Conservation (phyloP, 2,329 filamentous ascomycete genomes). For the Penicillium decumbens region DNA sequence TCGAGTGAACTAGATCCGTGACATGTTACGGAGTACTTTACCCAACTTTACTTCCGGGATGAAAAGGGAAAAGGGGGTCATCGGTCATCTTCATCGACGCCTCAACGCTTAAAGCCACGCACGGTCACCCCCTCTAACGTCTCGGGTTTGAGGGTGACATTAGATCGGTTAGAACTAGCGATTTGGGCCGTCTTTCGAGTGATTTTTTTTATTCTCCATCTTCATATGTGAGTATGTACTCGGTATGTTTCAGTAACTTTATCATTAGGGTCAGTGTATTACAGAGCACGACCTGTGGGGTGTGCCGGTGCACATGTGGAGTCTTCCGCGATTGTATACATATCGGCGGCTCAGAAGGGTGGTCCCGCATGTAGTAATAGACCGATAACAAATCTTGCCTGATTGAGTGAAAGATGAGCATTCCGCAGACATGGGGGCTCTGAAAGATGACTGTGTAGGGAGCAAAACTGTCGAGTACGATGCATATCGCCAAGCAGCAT, state of each 20-base stretch:
- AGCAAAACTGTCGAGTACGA: background rate
- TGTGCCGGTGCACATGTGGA: background rate
- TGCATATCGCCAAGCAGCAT: constrained; percentile 25
- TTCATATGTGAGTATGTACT: too few species aligned
- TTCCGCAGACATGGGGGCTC: constrained; percentile 1
- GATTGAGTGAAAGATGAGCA: background rate
- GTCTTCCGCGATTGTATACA: background rate
- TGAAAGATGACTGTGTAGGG: constrained; percentile 26
- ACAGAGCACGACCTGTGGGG: background rate
- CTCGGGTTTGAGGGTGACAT: background rate
- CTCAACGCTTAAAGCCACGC: constrained; percentile 21
- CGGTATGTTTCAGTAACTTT: too few species aligned
- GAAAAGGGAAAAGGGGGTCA: background rate
- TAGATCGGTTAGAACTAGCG: background rate
- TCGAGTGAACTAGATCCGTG: background rate
- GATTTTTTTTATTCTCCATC: background rate
- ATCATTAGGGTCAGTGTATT: background rate
- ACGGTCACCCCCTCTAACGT: constrained; percentile 13
- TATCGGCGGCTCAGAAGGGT: background rate
- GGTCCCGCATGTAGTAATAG: background rate
- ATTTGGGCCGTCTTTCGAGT: background rate
- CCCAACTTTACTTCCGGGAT: background rate
- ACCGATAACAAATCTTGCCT: background rate
- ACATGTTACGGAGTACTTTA: background rate
- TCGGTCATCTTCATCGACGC: background rate